Evolutionary conservation across 208 protist species (phyloP).

Genomic region (Acanthamoeba lugdunensis): DNA sequence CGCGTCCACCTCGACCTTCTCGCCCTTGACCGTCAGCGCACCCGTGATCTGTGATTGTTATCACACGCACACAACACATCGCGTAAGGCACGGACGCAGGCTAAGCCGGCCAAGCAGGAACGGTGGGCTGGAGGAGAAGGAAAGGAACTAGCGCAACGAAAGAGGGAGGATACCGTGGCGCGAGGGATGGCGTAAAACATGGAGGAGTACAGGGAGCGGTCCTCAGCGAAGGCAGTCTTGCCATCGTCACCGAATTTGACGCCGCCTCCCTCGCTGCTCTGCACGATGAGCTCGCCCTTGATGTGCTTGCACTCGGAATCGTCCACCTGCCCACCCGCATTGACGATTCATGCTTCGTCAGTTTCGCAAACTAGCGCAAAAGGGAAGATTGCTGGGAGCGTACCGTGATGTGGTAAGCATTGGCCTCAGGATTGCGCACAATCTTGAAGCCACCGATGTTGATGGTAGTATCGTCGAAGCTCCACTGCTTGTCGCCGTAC

Average conservation of each 20-base stretch:
- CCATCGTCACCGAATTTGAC: constrained; percentile 64
- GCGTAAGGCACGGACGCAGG: not conserved
- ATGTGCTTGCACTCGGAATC: constrained; percentile 66
- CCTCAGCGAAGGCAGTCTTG: constrained; percentile 61
- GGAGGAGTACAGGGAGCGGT: constrained; percentile 35
- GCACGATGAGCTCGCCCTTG: constrained; percentile 50
- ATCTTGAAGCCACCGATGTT: constrained; percentile 71
- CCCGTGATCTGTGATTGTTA: constrained; percentile 3
- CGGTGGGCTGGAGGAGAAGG: too few species aligned
- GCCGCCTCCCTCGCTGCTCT: constrained; percentile 55
- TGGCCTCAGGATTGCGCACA: constrained; percentile 23
- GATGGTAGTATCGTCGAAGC: constrained; percentile 16
- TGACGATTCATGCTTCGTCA: too few species aligned
- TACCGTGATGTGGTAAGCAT: constrained; percentile 49
- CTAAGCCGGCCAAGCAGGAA: not conserved
- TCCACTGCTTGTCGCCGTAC: constrained; percentile 52
- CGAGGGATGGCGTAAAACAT: constrained; percentile 72
- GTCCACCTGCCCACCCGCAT: constrained; percentile 4
- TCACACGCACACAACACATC: not conserved
- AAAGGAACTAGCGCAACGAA: not conserved
- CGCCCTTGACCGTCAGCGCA: constrained; percentile 21
- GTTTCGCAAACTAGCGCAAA: too few species aligned
- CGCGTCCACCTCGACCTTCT: constrained; percentile 50
- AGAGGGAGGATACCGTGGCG: constrained; percentile 12
- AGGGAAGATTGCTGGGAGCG: not conserved